Percentiles rank a stretch among this genome's conserved stretches.
These are phyloP conservation scores for Uronychia binucleata DNA, from an alignment of 73 alveolate genomes.

Conservation along the genomic window DNA sequence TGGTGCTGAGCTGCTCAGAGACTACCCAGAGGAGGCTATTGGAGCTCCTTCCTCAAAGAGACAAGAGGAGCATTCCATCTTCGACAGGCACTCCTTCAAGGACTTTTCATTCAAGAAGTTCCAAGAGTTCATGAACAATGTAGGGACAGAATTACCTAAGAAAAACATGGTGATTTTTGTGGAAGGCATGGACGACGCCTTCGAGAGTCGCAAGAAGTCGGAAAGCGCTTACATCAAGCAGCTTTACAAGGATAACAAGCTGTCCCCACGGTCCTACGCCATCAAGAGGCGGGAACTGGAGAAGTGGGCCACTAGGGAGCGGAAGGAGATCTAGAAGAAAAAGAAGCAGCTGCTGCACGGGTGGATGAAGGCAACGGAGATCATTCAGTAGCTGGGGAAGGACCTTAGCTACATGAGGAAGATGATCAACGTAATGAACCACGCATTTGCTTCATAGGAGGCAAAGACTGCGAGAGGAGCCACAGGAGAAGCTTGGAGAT, in stretches of 20 bases:
- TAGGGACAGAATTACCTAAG: neutral
- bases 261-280: neutral
- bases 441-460: neutral
- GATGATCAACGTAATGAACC: no score
- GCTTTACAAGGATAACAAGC: neutral
- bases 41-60: neutral
- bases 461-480: neutral
- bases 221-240: neutral
- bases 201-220: neutral
- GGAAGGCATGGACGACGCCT: neutral
- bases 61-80: neutral
- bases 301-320: constrained; percentile 53
- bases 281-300: constrained; percentile 29
- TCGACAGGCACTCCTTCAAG: neutral
- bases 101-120: neutral
- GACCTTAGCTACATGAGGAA: neutral
- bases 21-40: no score
- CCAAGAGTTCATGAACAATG: neutral
- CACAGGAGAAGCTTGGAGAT: constrained; percentile 1
- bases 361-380: constrained; percentile 40
- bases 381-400: constrained; percentile 12
- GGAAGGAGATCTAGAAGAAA: constrained; percentile 31
- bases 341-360: constrained; percentile 53
- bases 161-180: neutral
- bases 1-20: no score